phyloP scores from a whole-genome alignment of 169 alveolate species.

The Plasmodium cynomolgi region DNA sequence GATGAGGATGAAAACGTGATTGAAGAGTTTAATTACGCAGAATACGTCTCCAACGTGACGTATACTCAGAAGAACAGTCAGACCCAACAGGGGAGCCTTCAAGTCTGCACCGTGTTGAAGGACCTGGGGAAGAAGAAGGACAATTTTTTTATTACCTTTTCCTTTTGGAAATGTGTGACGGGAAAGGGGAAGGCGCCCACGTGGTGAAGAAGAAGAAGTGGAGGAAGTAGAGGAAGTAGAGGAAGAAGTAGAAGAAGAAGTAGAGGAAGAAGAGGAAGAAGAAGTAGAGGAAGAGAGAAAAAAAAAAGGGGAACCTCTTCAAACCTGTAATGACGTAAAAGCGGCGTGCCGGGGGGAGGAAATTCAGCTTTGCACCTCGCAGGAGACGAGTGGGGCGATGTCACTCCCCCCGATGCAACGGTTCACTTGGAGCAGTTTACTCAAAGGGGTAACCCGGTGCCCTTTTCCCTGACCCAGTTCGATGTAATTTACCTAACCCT shows the following conservation, averaged over 20 bases:
- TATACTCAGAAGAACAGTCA: neutral
- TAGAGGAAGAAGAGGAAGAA: neutral
- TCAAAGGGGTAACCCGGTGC: neutral
- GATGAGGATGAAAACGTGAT: neutral
- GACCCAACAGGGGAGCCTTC: neutral
- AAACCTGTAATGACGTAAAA: neutral
- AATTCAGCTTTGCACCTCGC: neutral
- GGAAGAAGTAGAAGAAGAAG: neutral
- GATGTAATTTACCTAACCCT: neutral
- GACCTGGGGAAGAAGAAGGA: constrained; percentile 5
- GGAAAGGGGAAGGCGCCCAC: neutral
- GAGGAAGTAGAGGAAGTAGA: neutral
- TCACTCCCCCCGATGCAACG: neutral
- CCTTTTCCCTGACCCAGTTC: neutral
- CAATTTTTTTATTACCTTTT: constrained; percentile 24
- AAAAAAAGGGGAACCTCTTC: neutral
- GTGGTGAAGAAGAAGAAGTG: neutral
- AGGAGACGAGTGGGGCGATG: neutral
- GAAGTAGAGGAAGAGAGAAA: too few relatives aligned
- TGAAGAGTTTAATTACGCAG: constrained; percentile 12
- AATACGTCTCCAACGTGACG: neutral
- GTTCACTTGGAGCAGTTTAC: neutral
- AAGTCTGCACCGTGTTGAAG: constrained; percentile 6
- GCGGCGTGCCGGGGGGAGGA: neutral
- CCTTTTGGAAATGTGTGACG: constrained; percentile 10